These are phyloP conservation scores for Colletotrichum cuscutae DNA, from an alignment of 2,329 filamentous ascomycete genomes.

Conservation along the genomic window DNA sequence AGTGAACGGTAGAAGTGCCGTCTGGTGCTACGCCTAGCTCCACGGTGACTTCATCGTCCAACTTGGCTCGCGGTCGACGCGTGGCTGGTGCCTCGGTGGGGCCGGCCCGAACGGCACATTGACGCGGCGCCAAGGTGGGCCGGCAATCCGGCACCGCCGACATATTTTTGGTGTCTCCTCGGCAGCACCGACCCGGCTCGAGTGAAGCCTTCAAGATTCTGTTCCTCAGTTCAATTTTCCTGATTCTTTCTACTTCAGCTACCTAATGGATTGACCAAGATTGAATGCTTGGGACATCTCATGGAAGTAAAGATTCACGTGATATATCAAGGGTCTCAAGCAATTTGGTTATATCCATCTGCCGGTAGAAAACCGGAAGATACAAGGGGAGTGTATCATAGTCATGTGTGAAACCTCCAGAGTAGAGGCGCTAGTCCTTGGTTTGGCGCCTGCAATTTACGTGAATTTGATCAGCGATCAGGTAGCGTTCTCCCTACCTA, in stretches of 20 bases:
- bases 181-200: neutral
- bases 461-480: too few relatives aligned
- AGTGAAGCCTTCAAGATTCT: slow-evolving; percentile 8
- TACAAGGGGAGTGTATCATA: too few relatives aligned
- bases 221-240: too few relatives aligned
- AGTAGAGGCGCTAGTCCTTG: too few relatives aligned
- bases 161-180: neutral
- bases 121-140: slow-evolving; percentile 25
- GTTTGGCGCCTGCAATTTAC: too few relatives aligned
- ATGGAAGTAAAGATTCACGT: too few relatives aligned
- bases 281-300: too few relatives aligned
- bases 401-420: too few relatives aligned
- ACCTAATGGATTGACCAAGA: neutral
- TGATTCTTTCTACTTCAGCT: neutral
- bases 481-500: too few relatives aligned
- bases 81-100: slow-evolving; percentile 8
- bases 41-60: slow-evolving; percentile 27
- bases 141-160: slow-evolving; percentile 21
- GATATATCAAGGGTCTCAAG: too few relatives aligned
- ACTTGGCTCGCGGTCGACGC: slow-evolving; percentile 22
- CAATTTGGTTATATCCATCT: too few relatives aligned
- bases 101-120: slow-evolving; percentile 5
- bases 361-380: too few relatives aligned
- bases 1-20: slow-evolving; percentile 1
- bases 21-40: neutral